These are phyloP conservation scores for Naegleria lovaniensis DNA, from an alignment of 208 protist species.

Conservation along the genomic window DNA sequence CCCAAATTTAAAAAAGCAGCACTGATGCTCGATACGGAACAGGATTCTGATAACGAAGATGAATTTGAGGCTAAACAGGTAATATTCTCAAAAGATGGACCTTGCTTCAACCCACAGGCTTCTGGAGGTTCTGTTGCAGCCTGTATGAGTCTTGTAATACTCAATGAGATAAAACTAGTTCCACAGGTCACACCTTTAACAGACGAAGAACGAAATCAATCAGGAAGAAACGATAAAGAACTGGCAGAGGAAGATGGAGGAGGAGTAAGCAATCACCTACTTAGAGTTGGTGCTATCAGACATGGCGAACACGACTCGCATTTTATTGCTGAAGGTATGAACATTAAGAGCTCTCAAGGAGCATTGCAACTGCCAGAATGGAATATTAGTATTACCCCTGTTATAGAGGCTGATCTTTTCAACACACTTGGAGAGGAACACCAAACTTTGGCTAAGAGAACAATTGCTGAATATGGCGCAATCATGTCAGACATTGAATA, in stretches of 20 bases:
- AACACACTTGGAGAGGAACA: not conserved
- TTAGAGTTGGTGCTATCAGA: not conserved
- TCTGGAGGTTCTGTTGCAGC: not conserved
- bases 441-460: not conserved
- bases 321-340: not conserved
- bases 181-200: not conserved
- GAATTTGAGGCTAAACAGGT: not conserved
- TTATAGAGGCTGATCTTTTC: not conserved
- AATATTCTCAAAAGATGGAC: not conserved
- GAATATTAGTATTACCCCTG: not conserved
- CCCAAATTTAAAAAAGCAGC: not conserved
- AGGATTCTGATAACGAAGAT: not conserved
- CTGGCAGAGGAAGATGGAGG: not conserved
- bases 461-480: not conserved
- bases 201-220: not conserved
- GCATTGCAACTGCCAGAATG: not conserved
- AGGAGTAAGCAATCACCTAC: constrained; percentile 5
- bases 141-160: not conserved
- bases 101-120: not conserved
- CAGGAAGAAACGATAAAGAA: not conserved
- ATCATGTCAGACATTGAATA: not conserved
- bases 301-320: not conserved
- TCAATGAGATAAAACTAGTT: not conserved
- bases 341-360: not conserved
- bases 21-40: not conserved